Percentiles rank a stretch among this genome's conserved stretches.
These are phyloP conservation scores for Onygenales sp. DNA, from an alignment of 2,329 filamentous ascomycete species.

Conservation along the genomic window DNA sequence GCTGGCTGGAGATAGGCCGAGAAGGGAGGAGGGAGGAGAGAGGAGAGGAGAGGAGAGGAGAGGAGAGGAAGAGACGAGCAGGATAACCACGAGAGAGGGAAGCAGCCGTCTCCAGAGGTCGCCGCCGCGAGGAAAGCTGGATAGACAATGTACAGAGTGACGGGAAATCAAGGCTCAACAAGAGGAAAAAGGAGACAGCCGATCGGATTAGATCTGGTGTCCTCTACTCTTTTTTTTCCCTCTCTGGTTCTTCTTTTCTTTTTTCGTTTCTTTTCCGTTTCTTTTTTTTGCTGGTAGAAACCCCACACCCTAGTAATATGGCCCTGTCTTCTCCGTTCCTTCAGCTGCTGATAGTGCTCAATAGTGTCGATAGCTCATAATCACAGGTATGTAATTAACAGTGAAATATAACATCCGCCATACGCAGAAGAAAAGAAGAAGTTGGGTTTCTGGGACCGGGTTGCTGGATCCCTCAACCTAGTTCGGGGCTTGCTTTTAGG, in stretches of 20 bases:
- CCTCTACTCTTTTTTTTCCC: neutral
- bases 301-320: neutral
- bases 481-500: too few relatives aligned
- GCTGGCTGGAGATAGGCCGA: neutral
- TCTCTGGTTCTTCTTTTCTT: neutral
- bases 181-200: neutral
- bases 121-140: too few relatives aligned
- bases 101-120: conserved; percentile 14
- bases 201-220: conserved; percentile 1
- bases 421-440: too few relatives aligned
- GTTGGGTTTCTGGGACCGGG: too few relatives aligned
- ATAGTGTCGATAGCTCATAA: too few relatives aligned
- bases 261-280: neutral
- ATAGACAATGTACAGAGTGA: conserved; percentile 15
- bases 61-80: conserved; percentile 13
- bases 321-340: too few relatives aligned
- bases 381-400: too few relatives aligned
- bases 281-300: neutral
- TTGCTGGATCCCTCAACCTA: too few relatives aligned
- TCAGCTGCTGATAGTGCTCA: too few relatives aligned
- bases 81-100: conserved; percentile 15
- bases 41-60: neutral
- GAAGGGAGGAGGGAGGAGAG: neutral
- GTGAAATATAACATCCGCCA: too few relatives aligned
- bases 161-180: conserved; percentile 9